Evolutionary conservation across 2,329 filamentous ascomycete genomes (phyloP).

Genomic region (Capronia americana): DNA sequence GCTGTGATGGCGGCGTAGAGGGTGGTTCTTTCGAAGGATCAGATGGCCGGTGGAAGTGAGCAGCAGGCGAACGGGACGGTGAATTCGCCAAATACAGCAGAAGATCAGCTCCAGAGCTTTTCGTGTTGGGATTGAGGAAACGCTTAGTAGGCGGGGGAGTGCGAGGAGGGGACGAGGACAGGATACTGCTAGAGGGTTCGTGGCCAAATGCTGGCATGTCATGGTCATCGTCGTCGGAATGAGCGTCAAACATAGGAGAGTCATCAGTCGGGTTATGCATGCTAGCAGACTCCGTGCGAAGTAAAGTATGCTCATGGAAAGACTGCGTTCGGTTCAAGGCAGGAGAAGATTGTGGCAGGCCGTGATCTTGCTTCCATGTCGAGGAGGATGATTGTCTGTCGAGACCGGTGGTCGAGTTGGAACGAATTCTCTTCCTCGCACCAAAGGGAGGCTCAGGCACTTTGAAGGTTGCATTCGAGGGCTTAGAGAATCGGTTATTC

Average conservation of each 20-base stretch:
- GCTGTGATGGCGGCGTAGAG: conserved; percentile 77
- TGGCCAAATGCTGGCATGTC: conserved; percentile 75
- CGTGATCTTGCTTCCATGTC: conserved; percentile 78
- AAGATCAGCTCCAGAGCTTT: conserved; percentile 81
- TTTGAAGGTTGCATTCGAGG: conserved; percentile 48
- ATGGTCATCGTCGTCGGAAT: conserved; percentile 76
- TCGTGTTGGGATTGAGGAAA: conserved; percentile 58
- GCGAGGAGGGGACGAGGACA: conserved; percentile 80
- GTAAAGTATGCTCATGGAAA: conserved; percentile 77
- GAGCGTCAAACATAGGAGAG: conserved; percentile 44
- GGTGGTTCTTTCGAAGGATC: conserved; percentile 65
- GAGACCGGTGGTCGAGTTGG: conserved; percentile 68
- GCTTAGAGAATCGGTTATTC: conserved; percentile 39
- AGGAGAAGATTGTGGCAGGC: conserved; percentile 84
- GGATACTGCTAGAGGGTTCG: conserved; percentile 50
- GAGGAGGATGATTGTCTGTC: conserved; percentile 53
- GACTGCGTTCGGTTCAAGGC: conserved; percentile 69
- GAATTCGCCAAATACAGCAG: conserved; percentile 88
- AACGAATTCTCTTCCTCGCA: conserved; percentile 70
- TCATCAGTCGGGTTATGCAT: conserved; percentile 55
- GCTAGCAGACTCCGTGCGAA: conserved; percentile 74
- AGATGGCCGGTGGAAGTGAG: conserved; percentile 54
- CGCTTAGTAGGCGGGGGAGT: conserved; percentile 72
- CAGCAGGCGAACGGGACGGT: conserved; percentile 72
- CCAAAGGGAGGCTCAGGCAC: conserved; percentile 56